Evolutionary conservation across 108 stramenopile species (phyloP).

Genomic region (Fistulifera pelliculosa): DNA sequence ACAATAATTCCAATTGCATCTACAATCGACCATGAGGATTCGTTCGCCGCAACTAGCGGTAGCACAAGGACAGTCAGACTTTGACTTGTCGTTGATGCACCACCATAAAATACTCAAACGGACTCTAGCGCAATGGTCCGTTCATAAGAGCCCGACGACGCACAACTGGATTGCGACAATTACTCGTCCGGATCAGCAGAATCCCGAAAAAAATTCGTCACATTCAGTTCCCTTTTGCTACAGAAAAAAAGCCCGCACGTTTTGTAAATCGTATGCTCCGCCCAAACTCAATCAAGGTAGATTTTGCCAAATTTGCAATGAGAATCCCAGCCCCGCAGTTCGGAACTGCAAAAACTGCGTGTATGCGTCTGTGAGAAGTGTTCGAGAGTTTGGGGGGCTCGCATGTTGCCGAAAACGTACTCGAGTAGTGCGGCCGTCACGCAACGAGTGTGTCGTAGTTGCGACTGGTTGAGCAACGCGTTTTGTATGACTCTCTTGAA

Average conservation of each 20-base stretch:
- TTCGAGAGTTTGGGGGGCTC: slow-evolving; percentile 37
- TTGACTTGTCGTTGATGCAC: slow-evolving; percentile 1
- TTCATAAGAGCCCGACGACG: background rate
- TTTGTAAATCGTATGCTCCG: slow-evolving; percentile 37
- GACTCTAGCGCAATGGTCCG: background rate
- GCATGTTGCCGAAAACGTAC: slow-evolving; percentile 69
- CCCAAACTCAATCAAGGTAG: slow-evolving; percentile 28
- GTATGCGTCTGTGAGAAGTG: slow-evolving; percentile 48
- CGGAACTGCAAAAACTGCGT: slow-evolving; percentile 58
- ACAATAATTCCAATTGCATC: no score
- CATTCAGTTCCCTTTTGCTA: slow-evolving; percentile 23
- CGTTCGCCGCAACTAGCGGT: no score
- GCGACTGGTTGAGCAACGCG: slow-evolving; percentile 52
- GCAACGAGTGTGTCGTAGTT: slow-evolving; percentile 49
- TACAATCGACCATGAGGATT: no score
- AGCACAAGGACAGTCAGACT: background rate
- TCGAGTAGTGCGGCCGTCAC: background rate
- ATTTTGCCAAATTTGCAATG: background rate
- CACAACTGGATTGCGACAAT: slow-evolving; percentile 4
- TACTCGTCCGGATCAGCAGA: background rate
- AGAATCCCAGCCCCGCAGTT: background rate
- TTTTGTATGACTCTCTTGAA: slow-evolving; percentile 61
- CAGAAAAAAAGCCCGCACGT: slow-evolving; percentile 34
- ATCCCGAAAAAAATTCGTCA: slow-evolving; percentile 9
- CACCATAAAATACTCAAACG: background rate